Evolutionary conservation across 1,139 yeast species (phyloP).

Genomic region (Schwanniomyces etchellsii): DNA sequence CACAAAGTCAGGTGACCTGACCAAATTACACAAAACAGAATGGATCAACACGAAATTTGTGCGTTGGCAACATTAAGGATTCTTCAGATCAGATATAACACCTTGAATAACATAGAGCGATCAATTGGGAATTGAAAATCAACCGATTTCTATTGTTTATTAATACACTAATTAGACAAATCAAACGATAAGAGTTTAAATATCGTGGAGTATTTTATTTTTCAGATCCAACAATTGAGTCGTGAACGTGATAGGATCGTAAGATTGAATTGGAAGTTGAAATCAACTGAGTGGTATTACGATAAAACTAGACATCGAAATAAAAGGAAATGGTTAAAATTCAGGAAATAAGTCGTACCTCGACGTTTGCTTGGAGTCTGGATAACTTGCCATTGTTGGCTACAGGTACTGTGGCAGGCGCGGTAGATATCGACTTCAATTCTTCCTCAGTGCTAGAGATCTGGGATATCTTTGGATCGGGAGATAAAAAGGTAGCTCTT

Average conservation of each 20-base stretch:
- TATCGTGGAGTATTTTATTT: background rate
- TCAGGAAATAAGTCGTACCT: conserved; percentile 77
- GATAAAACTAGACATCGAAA: background rate
- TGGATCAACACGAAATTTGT: no score
- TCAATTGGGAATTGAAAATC: background rate
- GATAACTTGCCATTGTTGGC: conserved; percentile 71
- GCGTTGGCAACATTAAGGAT: conserved; percentile 1
- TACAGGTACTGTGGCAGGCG: conserved; percentile 92
- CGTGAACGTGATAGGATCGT: background rate
- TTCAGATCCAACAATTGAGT: background rate
- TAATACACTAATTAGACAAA: background rate
- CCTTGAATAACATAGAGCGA: background rate
- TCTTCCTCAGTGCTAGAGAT: conserved; percentile 72
- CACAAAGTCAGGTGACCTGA: no score
- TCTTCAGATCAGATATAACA: background rate
- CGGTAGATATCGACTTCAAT: conserved; percentile 83
- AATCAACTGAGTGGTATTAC: background rate
- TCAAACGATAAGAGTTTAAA: background rate
- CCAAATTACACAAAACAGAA: no score
- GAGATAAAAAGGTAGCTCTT: conserved; percentile 39
- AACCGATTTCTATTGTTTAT: background rate
- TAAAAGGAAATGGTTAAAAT: conserved; percentile 67
- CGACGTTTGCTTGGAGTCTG: conserved; percentile 93
- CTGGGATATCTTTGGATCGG: conserved; percentile 61
- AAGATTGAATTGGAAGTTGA: background rate